Conservation (phyloP, 75 land plant genomes). For the Azolla pinnata region DNA sequence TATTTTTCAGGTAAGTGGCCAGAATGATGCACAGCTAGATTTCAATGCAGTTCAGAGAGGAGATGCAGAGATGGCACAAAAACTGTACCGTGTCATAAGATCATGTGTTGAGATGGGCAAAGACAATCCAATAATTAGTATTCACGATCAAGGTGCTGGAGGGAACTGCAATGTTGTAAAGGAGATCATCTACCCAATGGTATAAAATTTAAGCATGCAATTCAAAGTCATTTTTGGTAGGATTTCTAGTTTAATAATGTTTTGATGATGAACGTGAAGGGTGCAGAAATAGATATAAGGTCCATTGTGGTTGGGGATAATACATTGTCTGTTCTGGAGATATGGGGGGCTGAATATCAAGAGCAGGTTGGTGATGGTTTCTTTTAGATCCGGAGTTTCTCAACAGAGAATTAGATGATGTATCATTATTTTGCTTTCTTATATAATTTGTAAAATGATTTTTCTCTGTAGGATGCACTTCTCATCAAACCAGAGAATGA, state of each 20-base stretch:
- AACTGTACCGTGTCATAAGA: slow-evolving; percentile 80
- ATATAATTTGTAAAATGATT: slow-evolving; percentile 4
- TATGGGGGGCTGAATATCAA: slow-evolving; percentile 99
- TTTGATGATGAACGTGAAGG: slow-evolving; percentile 28
- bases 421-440: too few species aligned
- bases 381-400: background rate
- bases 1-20: slow-evolving; percentile 56
- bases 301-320: slow-evolving; percentile 82
- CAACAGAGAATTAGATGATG: too few species aligned
- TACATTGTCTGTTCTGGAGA: slow-evolving; percentile 91
- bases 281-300: slow-evolving; percentile 89
- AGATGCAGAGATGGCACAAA: slow-evolving; percentile 99
- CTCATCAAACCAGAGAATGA: slow-evolving; percentile 67
- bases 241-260: background rate
- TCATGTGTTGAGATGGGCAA: slow-evolving; percentile 91
- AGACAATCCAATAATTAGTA: slow-evolving; percentile 83
- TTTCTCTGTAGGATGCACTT: slow-evolving; percentile 51
- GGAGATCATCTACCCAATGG: slow-evolving; percentile 88
- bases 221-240: background rate
- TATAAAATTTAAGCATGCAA: background rate
- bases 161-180: slow-evolving; percentile 97
- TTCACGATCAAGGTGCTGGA: slow-evolving; percentile 98
- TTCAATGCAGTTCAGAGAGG: slow-evolving; percentile 98
- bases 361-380: slow-evolving; percentile 42
- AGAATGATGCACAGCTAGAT: slow-evolving; percentile 92